Base-by-base conservation (phyloP, 2,329 filamentous ascomycete genomes). In the Cordyceps cateniannulata region DNA sequence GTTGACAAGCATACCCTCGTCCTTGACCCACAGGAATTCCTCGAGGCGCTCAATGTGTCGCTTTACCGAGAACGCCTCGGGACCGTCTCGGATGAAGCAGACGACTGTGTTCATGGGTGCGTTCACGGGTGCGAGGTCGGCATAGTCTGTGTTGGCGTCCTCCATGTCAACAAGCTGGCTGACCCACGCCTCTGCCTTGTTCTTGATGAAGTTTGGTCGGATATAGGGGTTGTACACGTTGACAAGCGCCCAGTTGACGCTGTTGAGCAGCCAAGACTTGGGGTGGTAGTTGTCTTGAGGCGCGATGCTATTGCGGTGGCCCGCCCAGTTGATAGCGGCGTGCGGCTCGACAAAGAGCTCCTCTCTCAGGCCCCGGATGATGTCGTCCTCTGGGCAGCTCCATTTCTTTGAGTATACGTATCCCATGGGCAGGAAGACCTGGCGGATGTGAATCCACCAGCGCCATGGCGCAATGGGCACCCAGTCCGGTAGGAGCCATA, bases 371-470 rank as follows among this genome's bases (percentile, higher is more conserved):
- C 85, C 83, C 24, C 83, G 83, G 56, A 89, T 90, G 2, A 96
- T 72, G 4, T 88, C 84, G 45, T 90, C 93, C 66, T 89, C 81
- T 18, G 91, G 89, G 65, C 88, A 89, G 29, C 81, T 82, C 86
- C 91, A 97, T 64, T 81, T 81, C 77, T 89, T 91, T 0, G 92
- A 96, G 78, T 89, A 96, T 47, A 98, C 74, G 70, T 89, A 97
- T 0, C 89, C 86, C 91, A 98, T 97, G 5, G 93, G 89, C 53
- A 96, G 73, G 69, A 93, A 96, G n/a, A 99, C 93, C 74, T 90
- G 86, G n/a, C 95, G 91, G 74, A 97, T 97, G 69, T 99, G 95
- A 68, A 98, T 90, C 93, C 93, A 97, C 93, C 93, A 97, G 66
- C 91, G 81, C 91, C 92, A 96, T 0, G 93, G 93, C 5, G 91